Base-by-base conservation (phyloP, 164 flowering plant species). In the Vitis vinifera region DNA sequence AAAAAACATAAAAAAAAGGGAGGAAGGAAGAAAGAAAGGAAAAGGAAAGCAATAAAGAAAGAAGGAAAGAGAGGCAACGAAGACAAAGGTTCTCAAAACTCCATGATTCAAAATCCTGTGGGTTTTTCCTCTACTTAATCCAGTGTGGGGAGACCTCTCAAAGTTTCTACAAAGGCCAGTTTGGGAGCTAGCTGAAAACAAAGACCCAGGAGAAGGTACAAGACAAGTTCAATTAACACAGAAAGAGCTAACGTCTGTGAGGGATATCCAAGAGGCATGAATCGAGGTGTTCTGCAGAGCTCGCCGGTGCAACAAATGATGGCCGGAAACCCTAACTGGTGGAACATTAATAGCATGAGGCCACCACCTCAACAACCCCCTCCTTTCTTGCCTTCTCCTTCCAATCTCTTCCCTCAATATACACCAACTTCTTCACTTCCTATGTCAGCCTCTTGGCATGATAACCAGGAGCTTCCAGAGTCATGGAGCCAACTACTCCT, bases 401-500 rank as follows among this genome's bases (percentile, higher is more conserved):
- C 64, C 3, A 27, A n/a, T 29, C 50, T 73, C 13, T 58, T 77
- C 52, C 76, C 79, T 62, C 83, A 71, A 5, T 68, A 68, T 23
- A 12, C 75, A 63, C 76, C 63, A 49, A 68, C 80, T 58, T 68
- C 87, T 71, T 58, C 81, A 15, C 47, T 53, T 37, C 76, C 80
- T 71, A 23, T 72, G 51, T 17, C 68, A 19, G 30, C 78, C 68
- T 68, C 74, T 65, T 77, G 79, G 80, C 75, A 75, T 76, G 83
- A 78, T 71, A 71, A 71, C n/a, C 84, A 73, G 17, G 81, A 82
- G 48, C 81, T 81, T 79, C 91, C 91, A n/a, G 87, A 89, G 80
- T 85, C 97, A 23, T 90, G 92, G 97, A 89, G 94, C 81, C 94
- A 92, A 66, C 85, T 92, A 1, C 90, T 89, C 49, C 19, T 82